These are phyloP conservation scores for Podaxis mareebaensis DNA, from an alignment of 768 basidiomycete genomes.

Conservation along the genomic window DNA sequence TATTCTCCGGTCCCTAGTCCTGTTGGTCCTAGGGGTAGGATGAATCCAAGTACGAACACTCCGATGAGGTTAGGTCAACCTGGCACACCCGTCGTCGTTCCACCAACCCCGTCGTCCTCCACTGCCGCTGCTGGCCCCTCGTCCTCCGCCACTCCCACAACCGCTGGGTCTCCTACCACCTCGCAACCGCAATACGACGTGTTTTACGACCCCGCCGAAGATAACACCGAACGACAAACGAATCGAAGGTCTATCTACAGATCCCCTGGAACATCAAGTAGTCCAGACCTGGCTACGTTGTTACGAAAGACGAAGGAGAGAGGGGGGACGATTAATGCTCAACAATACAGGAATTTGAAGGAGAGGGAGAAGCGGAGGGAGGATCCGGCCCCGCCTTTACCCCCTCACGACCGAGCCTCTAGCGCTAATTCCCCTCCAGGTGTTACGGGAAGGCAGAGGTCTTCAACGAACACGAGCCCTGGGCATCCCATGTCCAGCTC, in stretches of 20 bases:
- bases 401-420: conserved; percentile 31
- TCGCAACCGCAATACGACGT: conserved; percentile 9
- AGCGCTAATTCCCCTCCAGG: conserved; percentile 17
- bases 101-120: conserved; percentile 63
- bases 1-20: conserved; percentile 32
- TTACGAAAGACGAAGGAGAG: conserved; percentile 80
- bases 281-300: conserved; percentile 88
- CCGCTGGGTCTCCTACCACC: conserved; percentile 4
- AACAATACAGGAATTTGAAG: conserved; percentile 28
- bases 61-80: conserved; percentile 34
- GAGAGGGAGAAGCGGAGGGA: conserved; percentile 33
- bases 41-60: conserved; percentile 4
- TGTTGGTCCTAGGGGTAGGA: conserved; percentile 10
- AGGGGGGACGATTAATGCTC: conserved; percentile 41
- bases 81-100: conserved; percentile 61
- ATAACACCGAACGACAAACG: conserved; percentile 41
- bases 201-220: conserved; percentile 9
- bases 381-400: conserved; percentile 43
- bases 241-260: conserved; percentile 87
- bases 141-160: conserved; percentile 44
- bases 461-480: conserved; percentile 2
- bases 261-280: conserved; percentile 85
- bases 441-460: conserved; percentile 2
- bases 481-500: background rate
- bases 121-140: conserved; percentile 34